A percentile compares a stretch with the other conserved stretches of the same genome.
Evolutionary conservation across 176 grass and related monocot genomes (phyloP).

Genomic region (Canna indica): DNA sequence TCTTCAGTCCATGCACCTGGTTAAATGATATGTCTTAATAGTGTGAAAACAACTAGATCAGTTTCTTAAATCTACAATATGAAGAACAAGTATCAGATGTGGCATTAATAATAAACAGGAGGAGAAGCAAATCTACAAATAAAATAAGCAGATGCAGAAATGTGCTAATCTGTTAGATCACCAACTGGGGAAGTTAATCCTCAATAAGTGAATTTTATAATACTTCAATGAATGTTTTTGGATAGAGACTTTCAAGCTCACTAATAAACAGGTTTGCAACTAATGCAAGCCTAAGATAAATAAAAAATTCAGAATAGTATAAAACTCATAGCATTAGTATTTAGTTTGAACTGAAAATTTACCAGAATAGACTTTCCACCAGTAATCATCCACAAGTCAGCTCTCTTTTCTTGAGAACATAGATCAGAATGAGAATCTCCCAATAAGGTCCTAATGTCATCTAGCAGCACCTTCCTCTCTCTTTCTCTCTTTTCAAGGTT

Average conservation of each 20-base stretch:
- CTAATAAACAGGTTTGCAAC: background rate
- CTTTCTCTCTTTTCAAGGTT: constrained; percentile 73
- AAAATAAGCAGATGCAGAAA: background rate
- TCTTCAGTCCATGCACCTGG: constrained; percentile 74
- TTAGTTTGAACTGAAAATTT: constrained; percentile 24
- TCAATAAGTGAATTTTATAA: background rate
- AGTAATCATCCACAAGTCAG: constrained; percentile 82
- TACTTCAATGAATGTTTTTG: background rate
- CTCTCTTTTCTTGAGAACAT: constrained; percentile 42
- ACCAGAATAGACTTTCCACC: constrained; percentile 53
- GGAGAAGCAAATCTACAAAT: background rate
- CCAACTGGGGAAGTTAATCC: background rate
- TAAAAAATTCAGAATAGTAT: background rate
- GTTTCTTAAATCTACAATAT: background rate
- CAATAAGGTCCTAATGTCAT: constrained; percentile 74
- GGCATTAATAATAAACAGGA: background rate
- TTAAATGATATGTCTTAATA: constrained; percentile 5
- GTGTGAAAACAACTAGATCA: background rate
- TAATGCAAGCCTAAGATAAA: background rate
- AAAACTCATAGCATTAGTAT: background rate
- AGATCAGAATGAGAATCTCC: constrained; percentile 44
- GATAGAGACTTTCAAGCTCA: background rate
- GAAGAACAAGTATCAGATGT: background rate
- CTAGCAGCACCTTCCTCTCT: constrained; percentile 84
- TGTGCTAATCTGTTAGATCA: background rate